Percentiles rank a stretch among this genome's conserved stretches.
phyloP scores from a whole-genome alignment of 441 rosid genomes.

The Heliophila coronopifolia region DNA sequence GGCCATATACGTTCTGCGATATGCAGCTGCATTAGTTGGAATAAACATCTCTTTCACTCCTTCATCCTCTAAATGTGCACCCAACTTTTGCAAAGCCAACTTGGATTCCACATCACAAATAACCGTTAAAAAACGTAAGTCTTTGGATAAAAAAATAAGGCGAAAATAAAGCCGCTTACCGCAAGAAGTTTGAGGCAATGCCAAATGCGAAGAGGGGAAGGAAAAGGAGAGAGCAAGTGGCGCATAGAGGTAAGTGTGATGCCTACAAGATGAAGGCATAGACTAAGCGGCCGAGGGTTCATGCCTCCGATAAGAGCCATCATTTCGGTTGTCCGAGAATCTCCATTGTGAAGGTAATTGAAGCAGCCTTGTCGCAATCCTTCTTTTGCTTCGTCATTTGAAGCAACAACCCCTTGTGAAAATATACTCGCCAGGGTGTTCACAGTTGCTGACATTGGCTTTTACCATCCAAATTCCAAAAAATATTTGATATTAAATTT shows the following conservation, averaged over 20 bases:
- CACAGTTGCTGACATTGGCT: conserved; percentile 51
- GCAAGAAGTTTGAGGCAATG: conserved; percentile 34
- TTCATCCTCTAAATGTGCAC: conserved; percentile 8
- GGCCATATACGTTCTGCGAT: conserved; percentile 14
- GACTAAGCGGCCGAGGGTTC: conserved; percentile 40
- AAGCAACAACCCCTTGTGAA: conserved; percentile 39
- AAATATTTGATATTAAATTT: too few species aligned
- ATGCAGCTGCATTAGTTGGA: conserved; percentile 21
- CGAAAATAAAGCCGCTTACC: conserved; percentile 19
- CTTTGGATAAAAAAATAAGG: too few species aligned
- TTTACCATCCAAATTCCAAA: conserved; percentile 6
- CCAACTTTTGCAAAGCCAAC: conserved; percentile 22
- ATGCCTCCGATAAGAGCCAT: conserved; percentile 46
- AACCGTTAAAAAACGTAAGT: not conserved
- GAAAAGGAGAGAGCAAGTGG: conserved; percentile 40
- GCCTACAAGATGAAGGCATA: conserved; percentile 41
- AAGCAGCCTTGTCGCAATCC: conserved; percentile 51
- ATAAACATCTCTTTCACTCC: conserved; percentile 20
- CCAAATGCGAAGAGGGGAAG: conserved; percentile 42
- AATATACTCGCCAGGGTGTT: conserved; percentile 46
- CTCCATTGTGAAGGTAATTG: conserved; percentile 42
- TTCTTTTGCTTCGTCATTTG: conserved; percentile 42
- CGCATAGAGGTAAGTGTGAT: conserved; percentile 44
- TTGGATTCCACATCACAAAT: not conserved
- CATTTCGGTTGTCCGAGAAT: conserved; percentile 31